A percentile compares a stretch with the other conserved stretches of the same genome.
phyloP scores from a whole-genome alignment of 2,329 filamentous ascomycete species.

The Aulographum hederae region DNA sequence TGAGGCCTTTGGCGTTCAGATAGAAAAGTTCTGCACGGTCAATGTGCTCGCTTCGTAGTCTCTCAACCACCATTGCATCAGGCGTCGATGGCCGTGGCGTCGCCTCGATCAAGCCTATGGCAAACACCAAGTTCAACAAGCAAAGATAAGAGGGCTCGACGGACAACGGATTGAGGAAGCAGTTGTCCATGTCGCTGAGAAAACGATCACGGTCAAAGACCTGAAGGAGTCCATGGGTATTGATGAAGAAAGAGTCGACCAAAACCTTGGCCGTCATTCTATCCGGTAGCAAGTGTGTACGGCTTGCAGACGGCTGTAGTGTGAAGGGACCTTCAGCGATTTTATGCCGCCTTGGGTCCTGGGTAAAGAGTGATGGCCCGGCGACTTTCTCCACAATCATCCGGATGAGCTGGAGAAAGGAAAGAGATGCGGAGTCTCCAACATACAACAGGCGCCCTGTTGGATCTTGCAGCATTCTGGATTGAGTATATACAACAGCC shows the following conservation, averaged over 20 bases:
- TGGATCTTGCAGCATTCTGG: conserved; percentile 40
- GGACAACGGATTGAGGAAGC: conserved; percentile 34
- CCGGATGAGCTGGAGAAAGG: conserved; percentile 41
- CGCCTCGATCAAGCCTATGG: conserved; percentile 42
- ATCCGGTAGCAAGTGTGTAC: conserved; percentile 36
- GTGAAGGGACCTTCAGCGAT: conserved; percentile 36
- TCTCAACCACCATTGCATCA: conserved; percentile 33
- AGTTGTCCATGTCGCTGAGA: conserved; percentile 29
- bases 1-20: conserved; percentile 36
- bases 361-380: conserved; percentile 38
- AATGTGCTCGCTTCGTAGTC: conserved; percentile 27
- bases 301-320: conserved; percentile 23
- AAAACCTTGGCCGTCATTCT: conserved; percentile 34
- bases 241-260: conserved; percentile 41
- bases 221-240: conserved; percentile 43
- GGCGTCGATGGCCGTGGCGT: conserved; percentile 29
- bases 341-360: conserved; percentile 37
- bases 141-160: conserved; percentile 36
- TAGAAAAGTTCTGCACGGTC: conserved; percentile 46
- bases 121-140: conserved; percentile 41
- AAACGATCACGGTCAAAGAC: conserved; percentile 37
- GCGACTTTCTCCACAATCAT: conserved; percentile 38
- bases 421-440: conserved; percentile 43
- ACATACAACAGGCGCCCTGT: conserved; percentile 41
- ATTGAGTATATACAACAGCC: conserved; percentile 33